A percentile compares a stretch with the other conserved stretches of the same genome.
phyloP scores from a whole-genome alignment of 2,329 filamentous ascomycete genomes.

The Aspergillus ochraceus region DNA sequence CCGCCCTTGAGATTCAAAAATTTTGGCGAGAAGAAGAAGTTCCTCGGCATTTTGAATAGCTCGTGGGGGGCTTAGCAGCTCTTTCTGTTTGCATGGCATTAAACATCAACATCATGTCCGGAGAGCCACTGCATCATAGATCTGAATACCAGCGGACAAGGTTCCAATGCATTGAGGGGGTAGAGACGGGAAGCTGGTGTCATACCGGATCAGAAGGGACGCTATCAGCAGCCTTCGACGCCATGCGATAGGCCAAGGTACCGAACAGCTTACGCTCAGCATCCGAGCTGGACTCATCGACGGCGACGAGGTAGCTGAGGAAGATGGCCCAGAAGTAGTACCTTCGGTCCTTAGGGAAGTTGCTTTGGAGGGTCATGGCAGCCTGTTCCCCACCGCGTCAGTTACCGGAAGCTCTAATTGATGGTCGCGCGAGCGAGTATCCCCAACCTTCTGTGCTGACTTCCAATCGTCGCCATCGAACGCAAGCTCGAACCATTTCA shows the following conservation, averaged over 20 bases:
- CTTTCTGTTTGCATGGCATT: constrained; percentile 33
- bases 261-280: constrained; percentile 48
- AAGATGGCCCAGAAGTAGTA: constrained; percentile 54
- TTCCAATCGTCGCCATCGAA: constrained; percentile 46
- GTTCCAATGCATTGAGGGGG: neutral
- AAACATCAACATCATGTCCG: constrained; percentile 21
- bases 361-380: constrained; percentile 51
- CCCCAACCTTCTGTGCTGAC: constrained; percentile 51
- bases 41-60: constrained; percentile 50
- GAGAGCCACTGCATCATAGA: neutral
- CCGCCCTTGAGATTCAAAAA: constrained; percentile 44
- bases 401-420: neutral
- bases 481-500: constrained; percentile 46
- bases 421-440: neutral
- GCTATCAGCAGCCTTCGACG: constrained; percentile 47
- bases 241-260: constrained; percentile 52
- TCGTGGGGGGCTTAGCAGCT: constrained; percentile 41
- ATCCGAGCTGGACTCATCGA: constrained; percentile 38
- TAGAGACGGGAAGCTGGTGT: constrained; percentile 1
- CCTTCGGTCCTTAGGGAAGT: constrained; percentile 48
- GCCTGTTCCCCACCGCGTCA: constrained; percentile 34
- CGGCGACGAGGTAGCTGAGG: constrained; percentile 44
- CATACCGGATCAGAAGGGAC: constrained; percentile 47
- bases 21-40: constrained; percentile 44
- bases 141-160: neutral